Base-by-base conservation (phyloP, 257 asterid species). In the Gentiana straminea region DNA sequence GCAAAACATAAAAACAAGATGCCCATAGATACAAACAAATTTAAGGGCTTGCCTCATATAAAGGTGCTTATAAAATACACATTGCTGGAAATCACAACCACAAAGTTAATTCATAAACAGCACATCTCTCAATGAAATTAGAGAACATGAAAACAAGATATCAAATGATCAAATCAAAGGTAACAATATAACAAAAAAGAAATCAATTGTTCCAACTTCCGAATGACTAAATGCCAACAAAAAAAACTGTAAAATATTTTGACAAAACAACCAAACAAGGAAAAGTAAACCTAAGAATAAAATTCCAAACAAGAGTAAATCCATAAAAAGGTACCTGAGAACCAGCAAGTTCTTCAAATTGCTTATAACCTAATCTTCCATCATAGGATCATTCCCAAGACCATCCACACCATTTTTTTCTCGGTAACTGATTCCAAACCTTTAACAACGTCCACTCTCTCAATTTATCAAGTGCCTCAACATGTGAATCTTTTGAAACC, bases 321-420 rank as follows among this genome's bases (percentile, higher is more conserved):
- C 7, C 2, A 53, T 5, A 4, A 39, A 32, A 9, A 41, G 24
- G 9, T 77, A 92, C 99, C 99, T 85, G 94, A 33, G 95, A 75
- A 8, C 89, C 94, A 61, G 99, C 94, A 66, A 88, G 89, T 79
- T 88, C 97, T 69, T 88, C 99, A 74, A 88, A 92, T 73, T 88
- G 99, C 84, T 92, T 92, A 15, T 15, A 53, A 83, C 94, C 99
- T 86, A 92, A 62, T 88, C 94, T 66, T 88, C 95, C 81, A 92
- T 62, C 94, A 79, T 83, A 13, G 94, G 77, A 74, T 92, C 97
- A 63, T 77, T 84, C 39, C 75, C 87, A 38, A 86, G 62, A 62
- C 58, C 66, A 46, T 72, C 95, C 33, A 60, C 86, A 10, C 70
- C 76, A 1, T 67, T 66, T 62, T 70, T 5, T 89, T 65, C 10